Evolutionary conservation across 371 early-diverging fungal species (phyloP).

Genomic region (Coemansia sp.): DNA sequence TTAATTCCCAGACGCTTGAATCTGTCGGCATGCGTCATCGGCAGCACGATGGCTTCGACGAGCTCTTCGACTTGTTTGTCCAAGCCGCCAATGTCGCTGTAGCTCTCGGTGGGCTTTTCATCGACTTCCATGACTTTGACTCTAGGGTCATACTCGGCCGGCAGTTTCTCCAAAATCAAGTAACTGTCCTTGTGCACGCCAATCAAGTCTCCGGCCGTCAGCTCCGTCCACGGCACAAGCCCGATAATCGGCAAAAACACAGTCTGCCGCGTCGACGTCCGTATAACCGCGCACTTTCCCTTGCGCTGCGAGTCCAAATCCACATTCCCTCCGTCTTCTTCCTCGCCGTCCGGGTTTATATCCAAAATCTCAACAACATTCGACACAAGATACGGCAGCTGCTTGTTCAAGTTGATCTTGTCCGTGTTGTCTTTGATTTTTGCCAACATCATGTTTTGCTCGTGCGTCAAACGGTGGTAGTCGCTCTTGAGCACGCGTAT

Average conservation of each 20-base stretch:
- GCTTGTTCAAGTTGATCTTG: conserved; percentile 98
- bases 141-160: conserved; percentile 98
- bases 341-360: conserved; percentile 81
- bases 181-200: conserved; percentile 99
- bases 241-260: conserved; percentile 98
- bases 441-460: conserved; percentile 85
- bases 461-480: conserved; percentile 80
- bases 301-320: conserved; percentile 89
- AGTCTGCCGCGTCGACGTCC: conserved; percentile 96
- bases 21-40: conserved; percentile 96
- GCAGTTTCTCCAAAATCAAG: conserved; percentile 97
- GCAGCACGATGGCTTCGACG: conserved; percentile 98
- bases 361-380: conserved; percentile 99
- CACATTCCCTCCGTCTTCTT: conserved; percentile 92
- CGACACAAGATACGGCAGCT: conserved; percentile 98
- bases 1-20: conserved; percentile 96
- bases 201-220: conserved; percentile 98
- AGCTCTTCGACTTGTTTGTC: conserved; percentile 99
- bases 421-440: conserved; percentile 98
- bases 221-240: conserved; percentile 87
- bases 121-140: conserved; percentile 99
- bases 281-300: conserved; percentile 98
- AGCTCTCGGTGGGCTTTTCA: conserved; percentile 99
- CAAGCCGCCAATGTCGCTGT: conserved; percentile 98
- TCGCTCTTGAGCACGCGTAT: conserved; percentile 96